Evolutionary conservation across 176 grass and related monocot genomes (phyloP), one percentile per base, ranked within the genome.

Genomic region (bread wheat (Triticum aestivum)): DNA sequence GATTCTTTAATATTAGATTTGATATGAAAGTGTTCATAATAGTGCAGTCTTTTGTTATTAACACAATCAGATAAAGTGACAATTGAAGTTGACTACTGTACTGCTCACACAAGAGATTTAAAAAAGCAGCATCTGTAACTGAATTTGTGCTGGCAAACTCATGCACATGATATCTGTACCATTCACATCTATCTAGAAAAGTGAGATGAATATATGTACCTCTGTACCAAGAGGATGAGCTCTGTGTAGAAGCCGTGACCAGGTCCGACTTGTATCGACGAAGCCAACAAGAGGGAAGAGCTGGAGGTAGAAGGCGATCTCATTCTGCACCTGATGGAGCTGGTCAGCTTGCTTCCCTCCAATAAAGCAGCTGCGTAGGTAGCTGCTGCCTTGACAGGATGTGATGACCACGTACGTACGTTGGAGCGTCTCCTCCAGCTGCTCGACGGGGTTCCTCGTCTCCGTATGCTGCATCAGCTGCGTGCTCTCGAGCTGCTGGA

Each of bases 221-320:
- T 90, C 73, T 83, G 65, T 77, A 80, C 30, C 65, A 29, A 29
- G 29, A 29, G 29, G 29, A 29, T 29, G 29, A 29, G 29, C 29
- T 29, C 29, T 29, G 29, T 29, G 29, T 29, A 29, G 83, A 86
- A 32, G 32, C 44, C 45, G 76, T 54, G 78, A 88, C 88, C 74
- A 91, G 21, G 84, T 82, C 77, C 86, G 83, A 1, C 83, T 83
- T 65, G 86, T 81, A 56, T 94, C 95, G 8, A 94, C 92, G 26
- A 89, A 91, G 56, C 86, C 91, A 54, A 97, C 69, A 6, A 93
- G 82, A 0, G 95, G 95, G 71, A 97, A 90, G 8, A 97, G 86
- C 77, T 80, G 80, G 62, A 97, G 82, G 82, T 97, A 94, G 29
- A 91, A 89, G 54, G 70, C 47, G 59, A 97, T 97, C 87, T 97